These are phyloP conservation scores for Batrachochytrium dendrobatidis DNA, from an alignment of 371 early-diverging fungal genomes.

Conservation along the genomic window DNA sequence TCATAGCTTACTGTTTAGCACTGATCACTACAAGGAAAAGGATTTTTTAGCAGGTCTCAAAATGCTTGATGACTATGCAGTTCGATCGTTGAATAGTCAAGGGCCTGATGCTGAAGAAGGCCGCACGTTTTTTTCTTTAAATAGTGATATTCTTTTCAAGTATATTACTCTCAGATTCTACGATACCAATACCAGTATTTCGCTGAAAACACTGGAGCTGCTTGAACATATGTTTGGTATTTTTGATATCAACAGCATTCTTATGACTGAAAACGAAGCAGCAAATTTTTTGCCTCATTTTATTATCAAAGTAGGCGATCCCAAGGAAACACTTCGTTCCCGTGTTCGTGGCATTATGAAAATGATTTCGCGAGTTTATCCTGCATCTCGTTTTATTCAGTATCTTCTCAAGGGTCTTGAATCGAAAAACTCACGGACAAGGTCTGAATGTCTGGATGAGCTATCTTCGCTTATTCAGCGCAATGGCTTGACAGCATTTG, in stretches of 20 bases:
- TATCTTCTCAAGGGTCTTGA: conserved; percentile 63
- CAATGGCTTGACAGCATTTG: conserved; percentile 63
- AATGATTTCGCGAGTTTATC: conserved; percentile 59
- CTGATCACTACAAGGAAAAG: conserved; percentile 73
- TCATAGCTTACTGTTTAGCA: conserved; percentile 60
- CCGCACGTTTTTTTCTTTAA: conserved; percentile 49
- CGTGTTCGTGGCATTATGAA: conserved; percentile 60
- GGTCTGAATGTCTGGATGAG: conserved; percentile 80
- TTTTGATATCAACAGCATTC: conserved; percentile 53
- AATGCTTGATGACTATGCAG: conserved; percentile 50
- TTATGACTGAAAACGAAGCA: conserved; percentile 73
- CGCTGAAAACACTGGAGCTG: conserved; percentile 71
- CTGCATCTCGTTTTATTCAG: conserved; percentile 68
- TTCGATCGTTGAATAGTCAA: conserved; percentile 5
- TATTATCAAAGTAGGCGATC: conserved; percentile 60
- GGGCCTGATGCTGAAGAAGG: conserved; percentile 34
- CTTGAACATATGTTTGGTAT: conserved; percentile 59
- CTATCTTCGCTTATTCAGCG: conserved; percentile 64
- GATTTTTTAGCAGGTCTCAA: conserved; percentile 60
- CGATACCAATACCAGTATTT: conserved; percentile 80
- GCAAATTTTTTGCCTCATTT: conserved; percentile 68
- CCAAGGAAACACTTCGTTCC: conserved; percentile 69
- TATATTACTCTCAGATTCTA: conserved; percentile 78
- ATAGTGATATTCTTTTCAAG: conserved; percentile 71
- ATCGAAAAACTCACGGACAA: conserved; percentile 72